A percentile compares a stretch with the other conserved stretches of the same genome.
These are phyloP conservation scores for Diplodia corticola DNA, from an alignment of 2,329 filamentous ascomycete genomes.

Conservation along the genomic window DNA sequence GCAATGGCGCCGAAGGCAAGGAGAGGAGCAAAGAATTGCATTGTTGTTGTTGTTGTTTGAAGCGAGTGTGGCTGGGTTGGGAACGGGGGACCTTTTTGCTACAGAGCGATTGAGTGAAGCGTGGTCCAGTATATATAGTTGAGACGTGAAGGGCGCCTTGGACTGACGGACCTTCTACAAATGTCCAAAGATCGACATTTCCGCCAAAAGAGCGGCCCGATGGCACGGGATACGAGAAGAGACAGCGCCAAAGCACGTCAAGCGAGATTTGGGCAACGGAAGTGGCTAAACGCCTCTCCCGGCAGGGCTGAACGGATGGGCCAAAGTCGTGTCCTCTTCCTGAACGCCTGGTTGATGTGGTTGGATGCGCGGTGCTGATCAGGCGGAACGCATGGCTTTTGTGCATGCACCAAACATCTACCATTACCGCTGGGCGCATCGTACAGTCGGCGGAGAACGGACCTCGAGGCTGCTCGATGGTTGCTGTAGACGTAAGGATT, in stretches of 20 bases:
- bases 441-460: background rate
- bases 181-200: background rate
- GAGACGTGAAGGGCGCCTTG: background rate
- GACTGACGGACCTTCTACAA: background rate
- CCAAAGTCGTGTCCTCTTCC: too few relatives aligned
- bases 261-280: constrained; percentile 2
- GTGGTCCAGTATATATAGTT: background rate
- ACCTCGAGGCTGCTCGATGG: background rate
- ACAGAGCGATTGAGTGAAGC: background rate
- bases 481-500: background rate
- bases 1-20: constrained; percentile 3
- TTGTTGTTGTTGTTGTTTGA: constrained; percentile 36
- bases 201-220: background rate
- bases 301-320: background rate
- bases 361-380: background rate
- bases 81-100: background rate
- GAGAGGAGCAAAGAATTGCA: constrained; percentile 39
- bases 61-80: background rate
- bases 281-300: constrained; percentile 17
- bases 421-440: too few relatives aligned
- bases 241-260: background rate
- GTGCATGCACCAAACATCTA: background rate
- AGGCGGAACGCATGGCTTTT: background rate
- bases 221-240: constrained; percentile 1
- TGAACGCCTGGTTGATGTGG: background rate